Evolutionary conservation across 495 filamentous ascomycete species (phyloP).

Genomic region (Articulospora tetracladia): DNA sequence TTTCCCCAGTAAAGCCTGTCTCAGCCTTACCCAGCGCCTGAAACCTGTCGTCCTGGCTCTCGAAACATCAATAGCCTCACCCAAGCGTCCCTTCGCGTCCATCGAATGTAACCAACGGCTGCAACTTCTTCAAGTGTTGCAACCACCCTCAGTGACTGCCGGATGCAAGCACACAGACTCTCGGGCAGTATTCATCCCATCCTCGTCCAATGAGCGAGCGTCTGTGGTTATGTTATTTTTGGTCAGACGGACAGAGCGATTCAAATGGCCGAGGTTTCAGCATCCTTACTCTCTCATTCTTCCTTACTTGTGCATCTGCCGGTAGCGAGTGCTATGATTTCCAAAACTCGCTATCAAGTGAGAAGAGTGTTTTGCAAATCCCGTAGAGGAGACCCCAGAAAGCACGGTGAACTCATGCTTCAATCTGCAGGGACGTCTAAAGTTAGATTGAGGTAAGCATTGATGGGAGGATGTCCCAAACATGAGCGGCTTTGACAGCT

Average conservation of each 20-base stretch:
- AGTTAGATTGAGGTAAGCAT: constrained; percentile 3
- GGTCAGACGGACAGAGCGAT: background rate
- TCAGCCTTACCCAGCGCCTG: constrained; percentile 11
- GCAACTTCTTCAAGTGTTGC: background rate
- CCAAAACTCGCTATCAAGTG: background rate
- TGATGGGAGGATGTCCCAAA: background rate
- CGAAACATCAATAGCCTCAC: constrained; percentile 22
- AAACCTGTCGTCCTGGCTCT: constrained; percentile 16
- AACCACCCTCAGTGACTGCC: background rate
- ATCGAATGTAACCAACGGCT: background rate
- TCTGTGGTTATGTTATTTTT: background rate
- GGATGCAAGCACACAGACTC: background rate
- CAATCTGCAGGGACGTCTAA: background rate
- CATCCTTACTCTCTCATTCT: too few species aligned
- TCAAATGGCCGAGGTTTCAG: too few species aligned
- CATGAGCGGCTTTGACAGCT: background rate
- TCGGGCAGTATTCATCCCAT: background rate
- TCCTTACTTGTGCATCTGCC: too few species aligned
- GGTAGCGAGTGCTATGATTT: background rate
- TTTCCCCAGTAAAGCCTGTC: background rate
- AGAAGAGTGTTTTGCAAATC: background rate
- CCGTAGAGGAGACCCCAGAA: background rate
- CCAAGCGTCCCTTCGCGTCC: background rate
- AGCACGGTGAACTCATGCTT: background rate
- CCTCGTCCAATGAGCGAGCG: background rate